Percentiles rank a stretch among this genome's conserved stretches.
Conservation (phyloP, 805 yeast genomes). For the Sungouiozyma ichnusensis region DNA sequence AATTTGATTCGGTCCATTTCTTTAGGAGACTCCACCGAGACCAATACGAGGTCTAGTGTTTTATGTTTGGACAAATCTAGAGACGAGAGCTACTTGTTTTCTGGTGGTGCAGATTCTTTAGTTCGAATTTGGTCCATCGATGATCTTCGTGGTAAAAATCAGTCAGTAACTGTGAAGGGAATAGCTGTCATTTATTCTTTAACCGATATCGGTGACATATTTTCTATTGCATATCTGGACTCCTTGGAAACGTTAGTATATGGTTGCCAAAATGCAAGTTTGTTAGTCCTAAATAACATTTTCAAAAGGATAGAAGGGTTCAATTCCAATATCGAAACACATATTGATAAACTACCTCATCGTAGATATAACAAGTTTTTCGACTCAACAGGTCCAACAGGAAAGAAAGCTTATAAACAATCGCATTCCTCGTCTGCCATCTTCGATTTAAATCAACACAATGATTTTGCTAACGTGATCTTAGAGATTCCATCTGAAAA, state of each 20-base stretch:
- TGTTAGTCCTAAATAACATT: constrained; percentile 52
- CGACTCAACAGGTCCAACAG: constrained; percentile 83
- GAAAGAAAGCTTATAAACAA: constrained; percentile 26
- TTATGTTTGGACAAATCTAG: constrained; percentile 50
- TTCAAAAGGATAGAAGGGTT: constrained; percentile 14
- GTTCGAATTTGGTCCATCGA: constrained; percentile 75
- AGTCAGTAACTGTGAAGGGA: constrained; percentile 26
- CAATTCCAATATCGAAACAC: constrained; percentile 10
- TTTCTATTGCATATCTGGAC: constrained; percentile 65
- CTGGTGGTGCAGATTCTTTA: constrained; percentile 85
- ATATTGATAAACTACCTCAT: constrained; percentile 41
- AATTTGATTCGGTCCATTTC: constrained; percentile 36
- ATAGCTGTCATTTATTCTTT: constrained; percentile 72
- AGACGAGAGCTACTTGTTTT: constrained; percentile 51
- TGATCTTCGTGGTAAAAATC: constrained; percentile 7
- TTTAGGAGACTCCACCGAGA: constrained; percentile 35
- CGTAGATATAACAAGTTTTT: constrained; percentile 74
- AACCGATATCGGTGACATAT: constrained; percentile 88
- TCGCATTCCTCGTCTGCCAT: constrained; percentile 1
- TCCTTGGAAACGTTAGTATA: constrained; percentile 52
- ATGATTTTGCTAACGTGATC: constrained; percentile 23
- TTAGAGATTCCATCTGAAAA: constrained; percentile 61
- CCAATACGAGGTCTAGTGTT: constrained; percentile 35
- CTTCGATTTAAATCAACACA: neutral
- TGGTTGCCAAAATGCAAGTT: constrained; percentile 89